Base-by-base conservation (phyloP, 1,139 yeast genomes). In the Saccharomycopsis crataegensis region DNA sequence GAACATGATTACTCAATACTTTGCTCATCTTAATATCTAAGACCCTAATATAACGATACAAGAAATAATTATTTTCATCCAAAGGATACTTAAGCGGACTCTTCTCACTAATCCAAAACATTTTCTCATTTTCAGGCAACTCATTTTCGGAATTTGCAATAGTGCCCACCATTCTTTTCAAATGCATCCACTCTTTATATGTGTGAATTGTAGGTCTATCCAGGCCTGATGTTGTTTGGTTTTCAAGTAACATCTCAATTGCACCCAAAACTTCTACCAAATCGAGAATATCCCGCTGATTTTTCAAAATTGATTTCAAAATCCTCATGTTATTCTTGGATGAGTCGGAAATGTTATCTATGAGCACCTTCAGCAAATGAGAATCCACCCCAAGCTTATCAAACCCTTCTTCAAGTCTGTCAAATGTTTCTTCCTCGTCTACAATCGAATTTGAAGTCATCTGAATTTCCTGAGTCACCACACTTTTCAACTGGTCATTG, bases 31-130 rank as follows among this genome's bases (percentile, higher is more conserved):
- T 64, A 9, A 58, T 43, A 49, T 73, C 75, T 34, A 73, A 54
- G n/a, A 65, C 64, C 43, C 68, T 62, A 49, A 79, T 64, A 50
- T 77, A 70, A 58, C 75, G 71, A 58, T 77, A 68, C 31, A 82
- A 68, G 51, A 86, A 76, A 61, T 78, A 86, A 56, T 80, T 77
- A 0, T 89, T 81, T 62, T 87, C 90, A 59, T 75, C 77, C 45
- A 83, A 67, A 0, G 93, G 93, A 51, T 77, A 77, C 48, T 85
- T 70, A 41, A 86, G 66, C 0, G 95, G 95, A 1, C 90, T 82
- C 3, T 67, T 64, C 3, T 80, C 81, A 7, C 83, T 72, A 2
- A 83, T 61, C 90, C 90, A 83, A 58, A 64, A 71, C 54, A 68
- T 70, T 17, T 65, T 57, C 0, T 66, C 65, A 0, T 58, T 57